Percentiles rank a stretch among this genome's conserved stretches.
Conservation (phyloP, 441 rosid species). For the Aleurites moluccanus region DNA sequence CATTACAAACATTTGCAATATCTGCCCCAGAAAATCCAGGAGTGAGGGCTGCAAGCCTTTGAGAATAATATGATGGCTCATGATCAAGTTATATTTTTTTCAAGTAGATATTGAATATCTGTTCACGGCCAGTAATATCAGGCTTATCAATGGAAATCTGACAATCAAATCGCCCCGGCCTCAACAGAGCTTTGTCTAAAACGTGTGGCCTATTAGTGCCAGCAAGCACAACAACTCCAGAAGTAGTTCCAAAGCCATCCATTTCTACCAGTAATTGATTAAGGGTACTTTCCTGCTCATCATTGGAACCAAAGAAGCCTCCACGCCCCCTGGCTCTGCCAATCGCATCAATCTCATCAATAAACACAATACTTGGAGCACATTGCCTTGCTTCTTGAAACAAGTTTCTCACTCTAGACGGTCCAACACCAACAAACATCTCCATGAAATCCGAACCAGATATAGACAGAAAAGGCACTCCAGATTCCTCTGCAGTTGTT, state of each 20-base stretch:
- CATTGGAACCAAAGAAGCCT: constrained; percentile 59
- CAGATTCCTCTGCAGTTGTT: constrained; percentile 80
- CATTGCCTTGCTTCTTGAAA: constrained; percentile 75
- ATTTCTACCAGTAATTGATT: constrained; percentile 71
- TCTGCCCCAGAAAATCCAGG: constrained; percentile 85
- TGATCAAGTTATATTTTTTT: constrained; percentile 62
- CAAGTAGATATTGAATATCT: constrained; percentile 61
- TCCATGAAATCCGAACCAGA: constrained; percentile 78
- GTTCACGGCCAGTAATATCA: constrained; percentile 63
- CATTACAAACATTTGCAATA: constrained; percentile 73
- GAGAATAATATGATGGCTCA: constrained; percentile 57
- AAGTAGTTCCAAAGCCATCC: constrained; percentile 75
- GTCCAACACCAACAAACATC: constrained; percentile 79
- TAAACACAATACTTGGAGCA: constrained; percentile 66
- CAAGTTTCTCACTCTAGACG: constrained; percentile 68
- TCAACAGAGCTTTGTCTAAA: constrained; percentile 63
- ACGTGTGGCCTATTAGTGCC: constrained; percentile 69
- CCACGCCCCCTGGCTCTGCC: constrained; percentile 74
- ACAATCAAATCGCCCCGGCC: constrained; percentile 70
- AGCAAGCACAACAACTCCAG: constrained; percentile 69
- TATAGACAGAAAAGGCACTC: constrained; percentile 63
- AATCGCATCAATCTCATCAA: constrained; percentile 73
- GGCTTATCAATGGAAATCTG: constrained; percentile 63
- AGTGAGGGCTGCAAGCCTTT: constrained; percentile 70
- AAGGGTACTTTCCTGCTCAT: constrained; percentile 73